phyloP scores from a whole-genome alignment of 2,329 filamentous ascomycete genomes.

The Thielaviopsis populi region DNA sequence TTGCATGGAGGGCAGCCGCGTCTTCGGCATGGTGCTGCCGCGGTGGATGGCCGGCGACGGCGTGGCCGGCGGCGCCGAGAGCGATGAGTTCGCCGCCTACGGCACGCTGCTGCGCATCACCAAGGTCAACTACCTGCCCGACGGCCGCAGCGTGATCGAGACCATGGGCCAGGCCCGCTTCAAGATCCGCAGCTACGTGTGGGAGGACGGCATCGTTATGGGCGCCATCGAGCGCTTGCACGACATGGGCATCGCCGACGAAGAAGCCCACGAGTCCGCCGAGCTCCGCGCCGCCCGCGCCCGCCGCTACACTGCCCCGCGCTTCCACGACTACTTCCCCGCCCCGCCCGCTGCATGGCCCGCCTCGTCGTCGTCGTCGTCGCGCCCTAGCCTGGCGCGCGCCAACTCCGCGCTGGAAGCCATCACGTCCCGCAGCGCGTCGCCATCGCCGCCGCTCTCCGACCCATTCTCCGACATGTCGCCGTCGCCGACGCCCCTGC shows the following conservation, averaged over 20 bases:
- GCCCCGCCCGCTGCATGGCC: neutral
- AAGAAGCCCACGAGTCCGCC: slow-evolving; percentile 58
- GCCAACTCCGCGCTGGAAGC: neutral
- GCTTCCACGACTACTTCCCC: neutral
- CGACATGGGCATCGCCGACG: slow-evolving; percentile 67
- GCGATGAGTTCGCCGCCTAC: slow-evolving; percentile 47
- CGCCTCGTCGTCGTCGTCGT: neutral
- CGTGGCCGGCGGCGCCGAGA: slow-evolving; percentile 20
- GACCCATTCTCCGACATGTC: slow-evolving; percentile 13
- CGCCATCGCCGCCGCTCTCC: neutral
- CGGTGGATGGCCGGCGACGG: slow-evolving; percentile 33
- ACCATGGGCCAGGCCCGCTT: slow-evolving; percentile 65
- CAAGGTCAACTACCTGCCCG: slow-evolving; percentile 55
- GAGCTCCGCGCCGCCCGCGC: slow-evolving; percentile 29
- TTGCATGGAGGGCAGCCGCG: slow-evolving; percentile 54
- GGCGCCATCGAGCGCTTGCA: slow-evolving; percentile 64
- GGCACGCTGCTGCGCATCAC: slow-evolving; percentile 68
- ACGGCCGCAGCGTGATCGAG: slow-evolving; percentile 71
- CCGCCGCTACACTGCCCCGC: neutral
- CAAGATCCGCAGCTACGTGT: slow-evolving; percentile 47
- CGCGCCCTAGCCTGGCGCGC: neutral
- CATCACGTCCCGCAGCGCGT: neutral
- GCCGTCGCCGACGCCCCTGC: neutral
- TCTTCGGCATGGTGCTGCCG: slow-evolving; percentile 75
- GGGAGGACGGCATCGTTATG: slow-evolving; percentile 62